These are phyloP conservation scores for Suillus discolor DNA, from an alignment of 768 basidiomycete genomes.

Conservation along the genomic window DNA sequence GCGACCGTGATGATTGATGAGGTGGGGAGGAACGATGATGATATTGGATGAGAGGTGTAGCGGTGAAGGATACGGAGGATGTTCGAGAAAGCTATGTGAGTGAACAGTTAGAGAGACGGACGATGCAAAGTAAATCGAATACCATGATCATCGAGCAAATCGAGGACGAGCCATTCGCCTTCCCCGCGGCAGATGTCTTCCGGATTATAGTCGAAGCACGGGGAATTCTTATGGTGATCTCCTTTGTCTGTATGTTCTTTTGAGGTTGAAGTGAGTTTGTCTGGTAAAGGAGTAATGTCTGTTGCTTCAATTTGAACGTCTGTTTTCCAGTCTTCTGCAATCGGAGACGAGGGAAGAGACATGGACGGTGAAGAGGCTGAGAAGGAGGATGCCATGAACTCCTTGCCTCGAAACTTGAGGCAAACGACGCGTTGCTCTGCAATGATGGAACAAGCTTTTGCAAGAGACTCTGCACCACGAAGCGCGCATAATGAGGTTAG, in stretches of 20 bases:
- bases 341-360: constrained; percentile 29
- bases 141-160: constrained; percentile 52
- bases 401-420: constrained; percentile 37
- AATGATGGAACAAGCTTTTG: constrained; percentile 25
- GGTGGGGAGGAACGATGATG: constrained; percentile 46
- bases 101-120: neutral
- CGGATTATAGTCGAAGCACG: constrained; percentile 4
- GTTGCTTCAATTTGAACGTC: constrained; percentile 10
- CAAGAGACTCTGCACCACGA: constrained; percentile 47
- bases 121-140: neutral
- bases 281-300: constrained; percentile 1
- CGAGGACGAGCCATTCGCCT: constrained; percentile 54
- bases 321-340: constrained; percentile 16
- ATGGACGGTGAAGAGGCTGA: constrained; percentile 19
- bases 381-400: neutral
- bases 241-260: constrained; percentile 13
- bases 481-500: constrained; percentile 45
- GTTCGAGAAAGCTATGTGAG: constrained; percentile 44
- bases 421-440: constrained; percentile 39
- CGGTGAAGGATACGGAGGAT: constrained; percentile 58
- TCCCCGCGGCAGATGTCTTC: constrained; percentile 20
- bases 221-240: constrained; percentile 1
- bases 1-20: constrained; percentile 61
- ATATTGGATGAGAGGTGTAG: constrained; percentile 34
- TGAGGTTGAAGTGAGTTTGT: neutral